Conservation (phyloP, 495 filamentous ascomycete species). For the Pseudevernia furfuracea region DNA sequence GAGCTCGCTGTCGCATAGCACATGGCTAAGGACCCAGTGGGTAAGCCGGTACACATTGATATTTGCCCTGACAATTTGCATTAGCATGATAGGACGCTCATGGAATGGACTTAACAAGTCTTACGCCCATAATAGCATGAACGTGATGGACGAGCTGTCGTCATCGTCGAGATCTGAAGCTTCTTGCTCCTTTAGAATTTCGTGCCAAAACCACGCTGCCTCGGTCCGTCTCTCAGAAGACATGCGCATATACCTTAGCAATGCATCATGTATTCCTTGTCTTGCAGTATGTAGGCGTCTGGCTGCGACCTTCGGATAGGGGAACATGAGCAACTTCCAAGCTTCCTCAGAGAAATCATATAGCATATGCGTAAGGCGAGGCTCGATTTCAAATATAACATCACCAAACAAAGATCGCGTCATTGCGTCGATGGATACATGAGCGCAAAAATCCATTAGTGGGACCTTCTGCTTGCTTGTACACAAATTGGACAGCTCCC, state of each 20-base stretch:
- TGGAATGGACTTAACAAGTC: neutral
- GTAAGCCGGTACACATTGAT: conserved; percentile 25
- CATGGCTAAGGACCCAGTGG: conserved; percentile 30
- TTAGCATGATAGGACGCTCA: neutral
- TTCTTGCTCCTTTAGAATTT: conserved; percentile 1
- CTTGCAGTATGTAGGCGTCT: conserved; percentile 4
- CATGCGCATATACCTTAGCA: neutral
- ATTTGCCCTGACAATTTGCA: neutral
- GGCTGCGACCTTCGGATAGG: conserved; percentile 8
- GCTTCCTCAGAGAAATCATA: conserved; percentile 10
- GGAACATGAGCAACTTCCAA: conserved; percentile 14
- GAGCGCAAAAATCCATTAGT: conserved; percentile 5
- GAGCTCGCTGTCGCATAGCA: conserved; percentile 22
- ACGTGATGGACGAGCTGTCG: conserved; percentile 4
- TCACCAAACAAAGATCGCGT: conserved; percentile 8
- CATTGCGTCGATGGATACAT: neutral
- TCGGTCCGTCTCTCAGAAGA: conserved; percentile 2
- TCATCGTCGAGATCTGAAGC: neutral
- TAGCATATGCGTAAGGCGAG: conserved; percentile 9
- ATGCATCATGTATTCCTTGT: neutral
- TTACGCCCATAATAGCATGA: conserved; percentile 5
- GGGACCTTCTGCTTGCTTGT: conserved; percentile 1
- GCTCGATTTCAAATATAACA: conserved; percentile 4
- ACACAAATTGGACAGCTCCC: conserved; percentile 5
- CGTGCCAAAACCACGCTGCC: conserved; percentile 1